Percentiles rank a stretch among this genome's conserved stretches.
These are phyloP conservation scores for Epichloe scottii DNA, from an alignment of 2,329 filamentous ascomycete genomes.

Conservation along the genomic window DNA sequence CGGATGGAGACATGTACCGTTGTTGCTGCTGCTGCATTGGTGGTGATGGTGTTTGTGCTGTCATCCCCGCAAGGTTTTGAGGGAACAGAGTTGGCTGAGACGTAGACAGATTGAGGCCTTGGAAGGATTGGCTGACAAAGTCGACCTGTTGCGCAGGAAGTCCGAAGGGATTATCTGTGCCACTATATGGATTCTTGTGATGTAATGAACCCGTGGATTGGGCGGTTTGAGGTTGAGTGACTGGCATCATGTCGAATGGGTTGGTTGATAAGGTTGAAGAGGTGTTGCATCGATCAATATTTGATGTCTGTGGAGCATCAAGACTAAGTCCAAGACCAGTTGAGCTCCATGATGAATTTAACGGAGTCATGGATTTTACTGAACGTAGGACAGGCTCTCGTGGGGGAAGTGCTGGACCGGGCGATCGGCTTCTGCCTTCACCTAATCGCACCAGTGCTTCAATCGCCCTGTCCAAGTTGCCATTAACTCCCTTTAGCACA, in stretches of 20 bases:
- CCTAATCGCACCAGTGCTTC: constrained; percentile 76
- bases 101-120: constrained; percentile 56
- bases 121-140: constrained; percentile 55
- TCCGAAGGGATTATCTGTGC: constrained; percentile 60
- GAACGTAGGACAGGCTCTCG: constrained; percentile 35
- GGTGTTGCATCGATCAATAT: constrained; percentile 23
- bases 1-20: constrained; percentile 30
- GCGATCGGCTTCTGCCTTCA: constrained; percentile 44
- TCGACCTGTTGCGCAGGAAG: constrained; percentile 27
- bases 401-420: constrained; percentile 24
- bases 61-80: constrained; percentile 54
- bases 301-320: constrained; percentile 18
- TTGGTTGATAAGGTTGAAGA: constrained; percentile 44
- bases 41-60: neutral
- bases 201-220: constrained; percentile 52
- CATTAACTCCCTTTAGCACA: constrained; percentile 70
- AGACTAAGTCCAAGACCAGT: constrained; percentile 20
- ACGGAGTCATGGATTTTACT: constrained; percentile 43
- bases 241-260: constrained; percentile 51
- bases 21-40: constrained; percentile 22
- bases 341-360: constrained; percentile 24
- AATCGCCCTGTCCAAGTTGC: constrained; percentile 74
- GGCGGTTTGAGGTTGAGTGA: constrained; percentile 46
- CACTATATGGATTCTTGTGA: constrained; percentile 41
- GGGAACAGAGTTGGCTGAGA: constrained; percentile 37